Base-by-base conservation (phyloP, 495 filamentous ascomycete genomes). In the Hypoxylon perforatum region DNA sequence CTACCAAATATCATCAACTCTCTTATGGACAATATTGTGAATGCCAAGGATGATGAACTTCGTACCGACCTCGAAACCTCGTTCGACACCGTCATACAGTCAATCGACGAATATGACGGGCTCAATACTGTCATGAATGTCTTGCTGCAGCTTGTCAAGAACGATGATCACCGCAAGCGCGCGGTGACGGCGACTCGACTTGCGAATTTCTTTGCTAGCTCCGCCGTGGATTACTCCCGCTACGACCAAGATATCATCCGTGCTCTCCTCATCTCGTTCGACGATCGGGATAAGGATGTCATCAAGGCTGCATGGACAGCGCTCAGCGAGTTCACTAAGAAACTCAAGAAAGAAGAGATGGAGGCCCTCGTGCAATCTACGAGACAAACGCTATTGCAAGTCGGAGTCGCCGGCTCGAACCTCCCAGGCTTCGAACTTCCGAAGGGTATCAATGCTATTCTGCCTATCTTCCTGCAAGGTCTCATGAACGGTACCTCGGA, bases 391-490 rank as follows among this genome's bases (percentile, higher is more conserved):
- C 80, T 99, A 47, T 86, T 90, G 54, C 92, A 93, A 64, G 92
- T 98, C 28, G 95, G 95, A 47, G 90, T 97, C 14, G 78, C 94
- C 45, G 96, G 96, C 4, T 85, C 88, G 19, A 88, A 94, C 71
- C 83, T 99, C 15, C 85, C 93, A 9, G 95, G 95, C 22, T 99
- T 99, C 81, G 86, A 88, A 55, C 80, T 99, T 52, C 95, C 95
- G 5, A 99, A 98, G 86, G 95, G 95, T 55, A 97, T 99, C 84
- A 97, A 92, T 74, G 92, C 96, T 55, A 90, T 99, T 62, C 79
- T 99, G 47, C 96, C 96, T 3, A 97, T 99, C 68, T 98, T 99
- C 86, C 78, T 98, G 65, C 95, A 99, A 73, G 95, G 94, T 79
- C 85, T 99, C 63, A 95, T 98, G 87, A 97, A 98, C 70, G 95